Conservation (phyloP, 208 protist species). For the Leishmania amazonensis region DNA sequence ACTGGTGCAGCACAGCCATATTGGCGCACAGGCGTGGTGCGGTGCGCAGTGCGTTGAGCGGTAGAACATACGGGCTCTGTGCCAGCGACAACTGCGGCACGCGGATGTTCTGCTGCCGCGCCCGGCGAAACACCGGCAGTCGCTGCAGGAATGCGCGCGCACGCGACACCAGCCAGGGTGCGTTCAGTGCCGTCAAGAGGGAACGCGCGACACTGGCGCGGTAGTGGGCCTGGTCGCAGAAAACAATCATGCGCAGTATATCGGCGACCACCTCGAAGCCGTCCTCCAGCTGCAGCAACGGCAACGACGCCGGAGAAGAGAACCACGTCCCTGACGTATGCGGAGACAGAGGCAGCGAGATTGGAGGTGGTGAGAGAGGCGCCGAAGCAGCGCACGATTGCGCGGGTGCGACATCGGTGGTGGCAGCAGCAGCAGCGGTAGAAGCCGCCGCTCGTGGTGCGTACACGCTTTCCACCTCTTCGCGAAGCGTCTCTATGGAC, state of each 20-base stretch:
- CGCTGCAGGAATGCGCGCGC: constrained; percentile 46
- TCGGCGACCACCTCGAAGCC: constrained; percentile 54
- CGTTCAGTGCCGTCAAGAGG: constrained; percentile 49
- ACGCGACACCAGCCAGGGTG: constrained; percentile 18
- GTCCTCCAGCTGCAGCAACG: neutral
- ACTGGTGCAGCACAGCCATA: constrained; percentile 42
- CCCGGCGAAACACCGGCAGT: constrained; percentile 44
- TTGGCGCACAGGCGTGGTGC: constrained; percentile 42
- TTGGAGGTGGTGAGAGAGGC: neutral
- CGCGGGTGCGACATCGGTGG: neutral
- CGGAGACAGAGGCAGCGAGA: neutral
- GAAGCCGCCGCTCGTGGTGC: constrained; percentile 14
- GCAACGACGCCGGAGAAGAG: neutral
- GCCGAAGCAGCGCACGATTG: neutral
- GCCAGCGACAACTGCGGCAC: constrained; percentile 42
- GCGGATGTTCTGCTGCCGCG: constrained; percentile 16
- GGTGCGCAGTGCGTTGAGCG: constrained; percentile 8
- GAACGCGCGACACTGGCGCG: constrained; percentile 43
- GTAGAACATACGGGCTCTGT: constrained; percentile 29
- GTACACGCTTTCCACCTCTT: constrained; percentile 26
- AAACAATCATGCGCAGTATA: constrained; percentile 74
- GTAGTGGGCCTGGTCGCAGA: constrained; percentile 83
- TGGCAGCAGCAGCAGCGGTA: neutral
- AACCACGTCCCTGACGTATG: neutral
- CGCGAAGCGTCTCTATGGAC: constrained; percentile 9